These are phyloP conservation scores for Schoenoplectus triqueter DNA, from an alignment of 202 grass and related monocot genomes.

Conservation along the genomic window DNA sequence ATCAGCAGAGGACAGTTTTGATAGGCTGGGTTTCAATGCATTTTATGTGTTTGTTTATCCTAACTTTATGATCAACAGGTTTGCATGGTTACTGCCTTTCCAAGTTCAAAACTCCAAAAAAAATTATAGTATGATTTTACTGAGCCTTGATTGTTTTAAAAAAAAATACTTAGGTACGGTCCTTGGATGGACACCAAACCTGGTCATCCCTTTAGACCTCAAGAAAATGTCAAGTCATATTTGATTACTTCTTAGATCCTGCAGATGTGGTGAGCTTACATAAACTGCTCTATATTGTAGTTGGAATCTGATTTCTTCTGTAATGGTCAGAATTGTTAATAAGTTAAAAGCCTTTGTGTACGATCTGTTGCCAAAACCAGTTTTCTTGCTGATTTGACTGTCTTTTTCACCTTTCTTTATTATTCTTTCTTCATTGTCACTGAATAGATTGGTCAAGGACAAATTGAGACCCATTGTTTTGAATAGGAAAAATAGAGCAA, in stretches of 20 bases:
- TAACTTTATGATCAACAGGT: slow-evolving; percentile 99
- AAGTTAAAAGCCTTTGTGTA: not conserved
- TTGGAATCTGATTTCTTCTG: not conserved
- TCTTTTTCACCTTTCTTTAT: not conserved
- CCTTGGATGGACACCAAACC: slow-evolving; percentile 99
- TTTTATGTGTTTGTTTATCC: slow-evolving; percentile 93
- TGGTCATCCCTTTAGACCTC: slow-evolving; percentile 71
- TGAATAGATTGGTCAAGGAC: not conserved
- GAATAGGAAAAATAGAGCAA: not conserved
- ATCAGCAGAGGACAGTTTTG: slow-evolving; percentile 43
- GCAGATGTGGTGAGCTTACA: slow-evolving; percentile 60
- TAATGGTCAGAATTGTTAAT: not conserved
- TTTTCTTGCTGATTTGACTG: not conserved
- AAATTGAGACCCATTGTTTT: not conserved
- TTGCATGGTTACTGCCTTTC: slow-evolving; percentile 30
- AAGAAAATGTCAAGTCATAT: slow-evolving; percentile 81
- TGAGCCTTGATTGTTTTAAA: slow-evolving; percentile 27
- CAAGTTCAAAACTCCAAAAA: not conserved
- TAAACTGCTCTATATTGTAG: not conserved
- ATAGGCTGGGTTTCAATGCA: slow-evolving; percentile 81
- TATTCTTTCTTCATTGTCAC: not conserved
- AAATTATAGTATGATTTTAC: slow-evolving; percentile 12
- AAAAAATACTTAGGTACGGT: slow-evolving; percentile 65
- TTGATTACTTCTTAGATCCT: slow-evolving; percentile 90
- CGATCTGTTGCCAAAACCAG: not conserved